Percentiles rank a stretch among this genome's conserved stretches.
phyloP scores from a whole-genome alignment of 192 early-diverging fungal genomes.

The Powellomyces hirtus region DNA sequence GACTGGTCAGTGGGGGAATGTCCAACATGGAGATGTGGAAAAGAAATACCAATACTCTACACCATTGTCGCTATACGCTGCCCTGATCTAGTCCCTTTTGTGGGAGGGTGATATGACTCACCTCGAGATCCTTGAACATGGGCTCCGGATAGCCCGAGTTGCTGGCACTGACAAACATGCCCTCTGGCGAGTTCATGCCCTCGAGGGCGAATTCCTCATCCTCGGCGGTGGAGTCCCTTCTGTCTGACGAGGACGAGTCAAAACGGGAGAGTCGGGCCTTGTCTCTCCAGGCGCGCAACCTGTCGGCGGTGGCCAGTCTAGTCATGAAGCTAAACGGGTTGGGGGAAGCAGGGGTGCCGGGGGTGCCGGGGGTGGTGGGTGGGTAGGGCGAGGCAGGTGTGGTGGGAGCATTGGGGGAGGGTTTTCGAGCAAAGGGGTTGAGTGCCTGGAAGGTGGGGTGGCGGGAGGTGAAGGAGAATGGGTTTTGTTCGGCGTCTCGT shows the following conservation, averaged over 20 bases:
- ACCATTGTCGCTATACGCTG: too few species aligned
- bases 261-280: not conserved
- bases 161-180: slow-evolving; percentile 18
- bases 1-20: not conserved
- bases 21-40: not conserved
- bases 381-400: not conserved
- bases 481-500: not conserved
- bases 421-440: not conserved
- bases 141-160: slow-evolving; percentile 24
- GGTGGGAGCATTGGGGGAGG: not conserved
- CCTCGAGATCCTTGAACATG: slow-evolving; percentile 25
- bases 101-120: too few species aligned
- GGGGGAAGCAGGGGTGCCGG: not conserved
- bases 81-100: too few species aligned
- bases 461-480: not conserved
- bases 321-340: not conserved
- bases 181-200: slow-evolving; percentile 9
- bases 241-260: not conserved
- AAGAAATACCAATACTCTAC: too few species aligned
- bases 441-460: not conserved
- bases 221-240: not conserved
- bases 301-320: not conserved
- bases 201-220: not conserved
- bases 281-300: slow-evolving; percentile 12
- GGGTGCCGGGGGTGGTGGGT: not conserved